A percentile compares a stretch with the other conserved stretches of the same genome.
phyloP scores from a whole-genome alignment of 805 yeast species.

The Priceomyces fermenticarens region DNA sequence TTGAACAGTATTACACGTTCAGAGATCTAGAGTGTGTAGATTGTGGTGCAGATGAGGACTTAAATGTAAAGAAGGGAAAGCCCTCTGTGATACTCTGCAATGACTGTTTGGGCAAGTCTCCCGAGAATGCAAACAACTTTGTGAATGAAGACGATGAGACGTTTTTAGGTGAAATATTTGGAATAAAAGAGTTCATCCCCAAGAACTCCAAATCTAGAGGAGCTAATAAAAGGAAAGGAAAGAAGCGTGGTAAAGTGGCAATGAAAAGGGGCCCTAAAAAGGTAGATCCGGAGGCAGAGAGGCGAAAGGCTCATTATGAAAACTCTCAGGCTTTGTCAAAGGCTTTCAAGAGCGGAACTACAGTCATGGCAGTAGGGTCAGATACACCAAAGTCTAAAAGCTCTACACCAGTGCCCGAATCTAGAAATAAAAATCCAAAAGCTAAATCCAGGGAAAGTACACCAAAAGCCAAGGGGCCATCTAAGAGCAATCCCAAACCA shows the following conservation, averaged over 20 bases:
- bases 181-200: slow-evolving; percentile 41
- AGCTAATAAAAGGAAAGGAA: slow-evolving; percentile 33
- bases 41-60: slow-evolving; percentile 42
- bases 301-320: slow-evolving; percentile 36
- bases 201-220: slow-evolving; percentile 17
- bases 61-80: slow-evolving; percentile 15
- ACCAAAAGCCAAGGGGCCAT: too few relatives aligned
- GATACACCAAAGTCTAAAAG: slow-evolving; percentile 11
- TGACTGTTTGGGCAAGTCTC: slow-evolving; percentile 34
- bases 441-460: too few relatives aligned
- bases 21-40: slow-evolving; percentile 48
- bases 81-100: slow-evolving; percentile 37
- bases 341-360: slow-evolving; percentile 35
- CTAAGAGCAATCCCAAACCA: background rate
- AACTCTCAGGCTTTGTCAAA: slow-evolving; percentile 27
- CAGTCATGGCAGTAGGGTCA: slow-evolving; percentile 38
- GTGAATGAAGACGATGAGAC: slow-evolving; percentile 46
- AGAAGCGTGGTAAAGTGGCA: slow-evolving; percentile 8
- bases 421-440: background rate
- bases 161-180: slow-evolving; percentile 46
- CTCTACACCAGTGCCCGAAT: slow-evolving; percentile 3
- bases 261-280: slow-evolving; percentile 14
- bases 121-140: slow-evolving; percentile 15
- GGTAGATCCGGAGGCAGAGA: slow-evolving; percentile 29
- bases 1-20: slow-evolving; percentile 46